Base-by-base conservation (phyloP, 176 grass and related monocot species). In the Chloris gayana region DNA sequence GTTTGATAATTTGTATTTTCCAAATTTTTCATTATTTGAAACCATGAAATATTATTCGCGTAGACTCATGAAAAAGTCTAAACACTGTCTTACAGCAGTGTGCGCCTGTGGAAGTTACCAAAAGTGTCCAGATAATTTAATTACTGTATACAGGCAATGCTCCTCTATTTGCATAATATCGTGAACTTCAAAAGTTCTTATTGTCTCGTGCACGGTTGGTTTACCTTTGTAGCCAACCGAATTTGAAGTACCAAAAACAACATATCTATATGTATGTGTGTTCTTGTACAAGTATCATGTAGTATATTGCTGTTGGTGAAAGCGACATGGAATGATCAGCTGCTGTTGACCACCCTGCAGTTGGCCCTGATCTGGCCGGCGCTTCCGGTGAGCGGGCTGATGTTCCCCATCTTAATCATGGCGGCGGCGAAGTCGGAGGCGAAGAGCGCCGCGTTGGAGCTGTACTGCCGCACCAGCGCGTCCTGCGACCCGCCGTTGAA, bases 401-500 rank as follows among this genome's bases (percentile, higher is more conserved):
- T 76, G 45, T 78, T 86, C 0, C 88, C 88, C 88, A 97, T 88
- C 38, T 83, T 89, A 0, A 85, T 32, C 88, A 93, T 93, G 6
- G 93, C 88, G 0, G 50, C 12, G 6, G 79, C 88, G 79, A 97
- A 93, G 75, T 93, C 83, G 0, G 44, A 19, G 0, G 39, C 19
- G 51, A 97, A 93, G 1, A 71, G 74, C 0, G 73, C 17, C 0
- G 14, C n/a, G 29, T 35, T 71, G 1, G 32, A 5, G 13, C 39
- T 61, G 75, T 93, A 97, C 61, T 66, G 56, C 26, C 1, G 33
- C 37, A 91, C 91, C 63, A 91, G 76, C 51, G 70, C 59, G 70
- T 97, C 94, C 80, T 87, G 85, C 4, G 91, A 91, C 2, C 31
- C 81, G 32, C 82, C 63, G 13, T 86, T 91, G 87, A 94, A 94